Base-by-base conservation (phyloP, 768 basidiomycete genomes). In the Candolleomyces efflorescens region DNA sequence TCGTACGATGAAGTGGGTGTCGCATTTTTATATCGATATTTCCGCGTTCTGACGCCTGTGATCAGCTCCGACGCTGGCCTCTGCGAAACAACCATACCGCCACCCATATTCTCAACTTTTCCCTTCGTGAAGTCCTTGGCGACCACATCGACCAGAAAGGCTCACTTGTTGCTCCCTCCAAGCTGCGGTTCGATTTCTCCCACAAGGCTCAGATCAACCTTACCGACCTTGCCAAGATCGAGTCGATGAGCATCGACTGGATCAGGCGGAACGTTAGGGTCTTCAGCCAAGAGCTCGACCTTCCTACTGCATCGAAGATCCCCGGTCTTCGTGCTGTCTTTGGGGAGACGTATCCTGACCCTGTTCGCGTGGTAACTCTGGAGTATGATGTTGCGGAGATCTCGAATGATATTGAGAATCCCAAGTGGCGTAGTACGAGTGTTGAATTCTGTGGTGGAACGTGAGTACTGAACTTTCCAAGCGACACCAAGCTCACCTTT, bases 391-490 rank as follows among this genome's bases (percentile, higher is more conserved):
- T 96, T 17, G 89, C 95, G 52, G 91, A 94, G 63, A 94, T 99
- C 55, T 73, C 84, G 18, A 79, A 82, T 65, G 92, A 99, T 62
- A 80, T 96, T 44, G 83, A 88, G 65, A 95, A 94, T 71, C 85
- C 89, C 3, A 92, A 89, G 73, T 99, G 97, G 97, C 77, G 90
- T 48, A 75, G 73, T 26, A 97, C 96, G 11, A 94, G 91, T 70
- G 84, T 97, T 61, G 97, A 99, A 73, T 96, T 99, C 69, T 99
- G 97, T 69, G 97, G 97, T 72, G 97, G 97, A 71, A 99, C 97
- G 85, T 94, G 65, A 71, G 92, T 83, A 48, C 54, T 38, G 36
- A 58, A 9, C 22, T 18, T 18, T 9, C 43, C 17, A 44, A 15
- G 7, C 48, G 20, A 26, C 15, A 7, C 24, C 24, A 39, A 45